phyloP scores from a whole-genome alignment of 1,139 yeast genomes.

The Pichia sp. region DNA sequence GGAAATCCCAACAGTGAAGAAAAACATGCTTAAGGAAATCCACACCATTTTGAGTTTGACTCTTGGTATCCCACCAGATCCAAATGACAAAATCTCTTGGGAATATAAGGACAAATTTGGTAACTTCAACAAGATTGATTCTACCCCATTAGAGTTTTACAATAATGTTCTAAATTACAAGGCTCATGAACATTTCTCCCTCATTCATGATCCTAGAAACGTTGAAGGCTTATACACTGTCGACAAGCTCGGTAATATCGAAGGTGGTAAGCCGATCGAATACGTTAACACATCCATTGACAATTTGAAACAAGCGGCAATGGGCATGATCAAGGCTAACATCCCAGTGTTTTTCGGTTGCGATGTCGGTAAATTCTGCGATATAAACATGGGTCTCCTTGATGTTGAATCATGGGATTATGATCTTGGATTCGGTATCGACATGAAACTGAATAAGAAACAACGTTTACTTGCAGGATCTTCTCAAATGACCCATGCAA shows the following conservation, averaged over 20 bases:
- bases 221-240: slow-evolving; percentile 50
- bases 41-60: slow-evolving; percentile 48
- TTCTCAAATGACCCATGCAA: slow-evolving; percentile 62
- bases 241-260: slow-evolving; percentile 52
- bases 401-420: slow-evolving; percentile 53
- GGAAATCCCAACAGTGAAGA: slow-evolving; percentile 31
- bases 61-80: slow-evolving; percentile 58
- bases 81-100: slow-evolving; percentile 49
- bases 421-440: slow-evolving; percentile 47
- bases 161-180: slow-evolving; percentile 38
- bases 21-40: slow-evolving; percentile 44
- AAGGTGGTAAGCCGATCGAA: slow-evolving; percentile 56
- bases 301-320: slow-evolving; percentile 47
- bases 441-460: slow-evolving; percentile 40
- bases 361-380: slow-evolving; percentile 57
- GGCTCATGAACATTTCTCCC: slow-evolving; percentile 44
- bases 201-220: slow-evolving; percentile 61
- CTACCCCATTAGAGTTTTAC: slow-evolving; percentile 51
- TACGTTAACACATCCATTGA: slow-evolving; percentile 50
- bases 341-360: slow-evolving; percentile 65
- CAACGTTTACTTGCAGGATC: slow-evolving; percentile 52
- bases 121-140: slow-evolving; percentile 36
- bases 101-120: slow-evolving; percentile 54
- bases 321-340: slow-evolving; percentile 50
- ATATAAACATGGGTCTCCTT: slow-evolving; percentile 42